Evolutionary conservation across 805 yeast genomes (phyloP).

Genomic region (Candida anglica): DNA sequence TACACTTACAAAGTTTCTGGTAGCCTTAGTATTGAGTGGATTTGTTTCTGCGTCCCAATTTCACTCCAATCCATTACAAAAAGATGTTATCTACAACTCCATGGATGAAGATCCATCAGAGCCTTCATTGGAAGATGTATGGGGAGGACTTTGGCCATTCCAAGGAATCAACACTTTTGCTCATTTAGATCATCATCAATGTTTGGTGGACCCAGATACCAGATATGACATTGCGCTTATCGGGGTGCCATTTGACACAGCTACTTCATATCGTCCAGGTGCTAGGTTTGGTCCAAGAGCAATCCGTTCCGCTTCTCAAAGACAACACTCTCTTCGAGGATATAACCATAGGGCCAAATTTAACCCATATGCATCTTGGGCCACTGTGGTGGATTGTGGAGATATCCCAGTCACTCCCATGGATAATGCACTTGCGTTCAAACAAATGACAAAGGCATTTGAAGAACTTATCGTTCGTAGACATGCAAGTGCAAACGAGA

Average conservation of each 20-base stretch:
- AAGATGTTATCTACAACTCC: no score
- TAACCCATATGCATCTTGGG: conserved; percentile 50
- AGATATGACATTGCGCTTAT: conserved; percentile 66
- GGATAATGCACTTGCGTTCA: conserved; percentile 51
- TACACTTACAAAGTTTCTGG: no score
- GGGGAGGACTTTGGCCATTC: conserved; percentile 77
- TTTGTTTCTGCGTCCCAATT: no score
- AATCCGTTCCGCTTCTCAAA: conserved; percentile 62
- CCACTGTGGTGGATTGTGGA: conserved; percentile 50
- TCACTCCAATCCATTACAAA: no score
- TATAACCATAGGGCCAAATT: conserved; percentile 62
- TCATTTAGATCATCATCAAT: conserved; percentile 58
- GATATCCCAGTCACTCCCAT: conserved; percentile 58
- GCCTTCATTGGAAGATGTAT: conserved; percentile 50
- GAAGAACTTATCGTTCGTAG: conserved; percentile 51
- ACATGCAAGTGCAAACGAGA: conserved; percentile 13
- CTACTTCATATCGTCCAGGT: conserved; percentile 73
- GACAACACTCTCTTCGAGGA: conserved; percentile 67
- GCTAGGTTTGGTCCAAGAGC: conserved; percentile 82
- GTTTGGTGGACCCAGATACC: conserved; percentile 46
- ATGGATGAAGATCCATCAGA: no score
- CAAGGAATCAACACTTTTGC: conserved; percentile 71
- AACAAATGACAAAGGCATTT: conserved; percentile 50
- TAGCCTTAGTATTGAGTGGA: no score
- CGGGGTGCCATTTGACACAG: conserved; percentile 85